Conservation (phyloP, 495 filamentous ascomycete genomes). For the Penicillium nucicola region DNA sequence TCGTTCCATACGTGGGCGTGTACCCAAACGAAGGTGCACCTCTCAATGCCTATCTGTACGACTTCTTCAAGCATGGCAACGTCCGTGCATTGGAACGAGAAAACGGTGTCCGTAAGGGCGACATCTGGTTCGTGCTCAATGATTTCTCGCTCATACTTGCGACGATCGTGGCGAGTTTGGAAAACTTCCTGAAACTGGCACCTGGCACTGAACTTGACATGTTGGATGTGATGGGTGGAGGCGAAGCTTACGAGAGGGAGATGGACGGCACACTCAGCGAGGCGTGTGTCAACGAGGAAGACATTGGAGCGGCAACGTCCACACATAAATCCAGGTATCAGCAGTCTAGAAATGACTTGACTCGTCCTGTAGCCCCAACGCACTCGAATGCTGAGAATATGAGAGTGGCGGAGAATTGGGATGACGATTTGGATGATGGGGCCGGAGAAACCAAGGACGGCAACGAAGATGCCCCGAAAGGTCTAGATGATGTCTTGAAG, state of each 20-base stretch:
- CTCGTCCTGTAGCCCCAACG: no score
- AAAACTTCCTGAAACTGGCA: constrained; percentile 25
- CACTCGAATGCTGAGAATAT: no score
- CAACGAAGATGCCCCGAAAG: no score
- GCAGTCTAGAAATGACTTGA: neutral
- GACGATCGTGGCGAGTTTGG: constrained; percentile 58
- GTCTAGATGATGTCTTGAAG: no score
- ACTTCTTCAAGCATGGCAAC: neutral
- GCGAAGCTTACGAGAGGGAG: constrained; percentile 10
- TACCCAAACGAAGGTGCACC: constrained; percentile 51
- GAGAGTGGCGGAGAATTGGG: no score
- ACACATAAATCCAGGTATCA: neutral
- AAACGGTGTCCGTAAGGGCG: constrained; percentile 58
- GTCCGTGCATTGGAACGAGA: constrained; percentile 41
- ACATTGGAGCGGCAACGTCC: neutral
- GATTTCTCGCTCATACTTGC: constrained; percentile 70
- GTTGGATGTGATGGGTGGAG: constrained; percentile 14
- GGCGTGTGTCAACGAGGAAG: neutral
- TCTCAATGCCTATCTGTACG: no score
- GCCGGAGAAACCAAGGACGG: no score
- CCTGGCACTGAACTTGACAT: constrained; percentile 10
- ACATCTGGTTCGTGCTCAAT: constrained; percentile 65
- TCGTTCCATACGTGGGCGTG: constrained; percentile 62
- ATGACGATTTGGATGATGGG: no score
- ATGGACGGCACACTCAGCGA: no score